Evolutionary conservation across 2,329 filamentous ascomycete species (phyloP).

Genomic region (Cytospora piceicola): DNA sequence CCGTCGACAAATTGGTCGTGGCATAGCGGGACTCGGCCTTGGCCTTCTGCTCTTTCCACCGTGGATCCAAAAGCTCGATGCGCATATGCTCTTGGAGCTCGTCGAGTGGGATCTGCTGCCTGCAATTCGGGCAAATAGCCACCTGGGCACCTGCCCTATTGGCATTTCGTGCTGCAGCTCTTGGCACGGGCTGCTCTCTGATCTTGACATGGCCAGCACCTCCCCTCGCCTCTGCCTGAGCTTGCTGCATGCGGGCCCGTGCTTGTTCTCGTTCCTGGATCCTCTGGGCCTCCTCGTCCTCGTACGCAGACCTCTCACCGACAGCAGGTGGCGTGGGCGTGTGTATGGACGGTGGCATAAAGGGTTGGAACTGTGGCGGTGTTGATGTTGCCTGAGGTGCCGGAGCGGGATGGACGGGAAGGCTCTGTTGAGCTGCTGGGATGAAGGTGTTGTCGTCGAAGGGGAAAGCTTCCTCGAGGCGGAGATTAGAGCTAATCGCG

Average conservation of each 20-base stretch:
- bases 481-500: conserved; percentile 78
- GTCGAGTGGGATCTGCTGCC: conserved; percentile 82
- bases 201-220: conserved; percentile 80
- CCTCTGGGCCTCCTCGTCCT: conserved; percentile 65
- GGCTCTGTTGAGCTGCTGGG: conserved; percentile 44
- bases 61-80: conserved; percentile 90
- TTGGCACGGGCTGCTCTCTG: conserved; percentile 88
- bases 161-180: conserved; percentile 73
- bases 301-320: conserved; percentile 47
- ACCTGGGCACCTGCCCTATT: conserved; percentile 67
- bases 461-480: conserved; percentile 95
- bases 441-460: conserved; percentile 66
- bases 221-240: conserved; percentile 76
- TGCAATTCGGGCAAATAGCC: conserved; percentile 89
- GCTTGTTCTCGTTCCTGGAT: conserved; percentile 67
- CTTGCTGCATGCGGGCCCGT: conserved; percentile 69
- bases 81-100: conserved; percentile 93
- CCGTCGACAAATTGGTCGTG: conserved; percentile 83
- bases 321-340: conserved; percentile 44
- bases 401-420: conserved; percentile 51
- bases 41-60: conserved; percentile 94
- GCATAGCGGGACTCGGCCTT: conserved; percentile 84
- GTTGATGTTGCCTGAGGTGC: conserved; percentile 41
- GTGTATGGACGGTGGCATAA: conserved; percentile 32
- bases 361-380: conserved; percentile 39